Evolutionary conservation across 1,284 basidiomycete genomes (phyloP), one percentile per base, ranked within the genome.

Genomic region (Apiotrichum veenhuisii): DNA sequence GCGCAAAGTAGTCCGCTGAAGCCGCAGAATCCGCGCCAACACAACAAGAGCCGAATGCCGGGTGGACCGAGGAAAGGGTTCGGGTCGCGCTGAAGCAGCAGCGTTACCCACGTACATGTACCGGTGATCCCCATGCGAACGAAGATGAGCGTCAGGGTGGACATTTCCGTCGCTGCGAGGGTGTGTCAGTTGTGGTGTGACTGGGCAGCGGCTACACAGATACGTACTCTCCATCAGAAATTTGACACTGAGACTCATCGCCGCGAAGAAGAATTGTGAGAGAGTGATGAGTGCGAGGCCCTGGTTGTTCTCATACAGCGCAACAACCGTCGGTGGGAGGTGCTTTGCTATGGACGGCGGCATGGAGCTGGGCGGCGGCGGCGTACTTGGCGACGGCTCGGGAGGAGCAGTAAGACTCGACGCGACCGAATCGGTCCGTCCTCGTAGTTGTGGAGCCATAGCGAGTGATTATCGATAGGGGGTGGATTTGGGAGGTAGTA

Each of bases 21-120:
- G 5, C 88, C 88, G 10, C 82, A 79, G 52, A 87, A 75, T 1
- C 87, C 87, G 63, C 88, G 74, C 3, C 81, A 69, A 0, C 81
- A 75, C 3, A 90, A 77, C 8, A 87, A 70, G 2, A 76, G 55
- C 27, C 88, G 80, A 3, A 89, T 82, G 2, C 81, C 85, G 50
- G 83, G 83, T 0, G 88, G 88, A 0, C 88, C 88, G 3, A 85
- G 64, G 50, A 86, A 74, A 0, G 87, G 87, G 64, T 89, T 76
- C 0, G 84, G 82, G 1, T 88, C 81, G 23, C 80, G 78, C 38
- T 68, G 55, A 15, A 72, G 72, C 34, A 65, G 78, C 71, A 84
- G 80, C 51, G 80, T 81, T n/a, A 67, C 42, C 14, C 81, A 67
- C 52, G 80, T 82, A 55, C 76, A 79, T 9, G 77, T 40, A 59